Percentiles rank a stretch among this genome's conserved stretches.
Conservation (phyloP, 805 yeast species). For the Yarrowia osloensis region DNA sequence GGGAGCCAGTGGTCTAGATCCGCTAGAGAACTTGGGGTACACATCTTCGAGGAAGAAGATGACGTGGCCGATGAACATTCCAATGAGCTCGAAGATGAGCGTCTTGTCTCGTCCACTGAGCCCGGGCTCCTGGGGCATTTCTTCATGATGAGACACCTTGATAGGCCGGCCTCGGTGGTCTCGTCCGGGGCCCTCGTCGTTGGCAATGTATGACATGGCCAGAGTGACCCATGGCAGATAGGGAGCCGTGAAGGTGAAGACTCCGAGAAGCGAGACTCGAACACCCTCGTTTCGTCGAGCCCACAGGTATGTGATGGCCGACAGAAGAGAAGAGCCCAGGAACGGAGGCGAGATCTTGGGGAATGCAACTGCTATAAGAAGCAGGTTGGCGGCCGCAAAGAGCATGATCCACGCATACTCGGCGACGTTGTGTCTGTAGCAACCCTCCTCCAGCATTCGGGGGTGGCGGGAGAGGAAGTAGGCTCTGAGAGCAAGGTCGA, state of each 20-base stretch:
- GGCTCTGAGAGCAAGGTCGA: constrained; percentile 44
- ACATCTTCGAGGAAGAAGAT: constrained; percentile 48
- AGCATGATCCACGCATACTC: constrained; percentile 48
- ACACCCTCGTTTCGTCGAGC: constrained; percentile 50
- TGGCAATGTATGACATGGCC: constrained; percentile 38
- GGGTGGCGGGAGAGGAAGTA: constrained; percentile 47
- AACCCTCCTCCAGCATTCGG: constrained; percentile 46
- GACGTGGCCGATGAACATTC: constrained; percentile 49
- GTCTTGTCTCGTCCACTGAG: constrained; percentile 30
- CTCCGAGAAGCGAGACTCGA: constrained; percentile 47
- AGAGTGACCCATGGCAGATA: constrained; percentile 49
- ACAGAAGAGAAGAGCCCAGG: constrained; percentile 46
- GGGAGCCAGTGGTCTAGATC: constrained; percentile 46
- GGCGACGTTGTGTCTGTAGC: constrained; percentile 39
- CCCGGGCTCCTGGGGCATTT: constrained; percentile 34
- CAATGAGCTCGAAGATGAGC: constrained; percentile 40
- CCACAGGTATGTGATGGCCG: constrained; percentile 50
- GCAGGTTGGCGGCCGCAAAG: constrained; percentile 40
- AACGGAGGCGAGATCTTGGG: constrained; percentile 41
- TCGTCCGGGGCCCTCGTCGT: constrained; percentile 32
- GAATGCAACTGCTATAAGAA: constrained; percentile 41
- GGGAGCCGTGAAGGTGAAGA: constrained; percentile 48
- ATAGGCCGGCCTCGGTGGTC: constrained; percentile 18
- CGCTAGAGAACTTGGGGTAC: constrained; percentile 46
- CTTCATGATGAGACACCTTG: constrained; percentile 28